These are phyloP conservation scores for Ciborinia camelliae DNA, from an alignment of 2,329 filamentous ascomycete genomes.

Conservation along the genomic window DNA sequence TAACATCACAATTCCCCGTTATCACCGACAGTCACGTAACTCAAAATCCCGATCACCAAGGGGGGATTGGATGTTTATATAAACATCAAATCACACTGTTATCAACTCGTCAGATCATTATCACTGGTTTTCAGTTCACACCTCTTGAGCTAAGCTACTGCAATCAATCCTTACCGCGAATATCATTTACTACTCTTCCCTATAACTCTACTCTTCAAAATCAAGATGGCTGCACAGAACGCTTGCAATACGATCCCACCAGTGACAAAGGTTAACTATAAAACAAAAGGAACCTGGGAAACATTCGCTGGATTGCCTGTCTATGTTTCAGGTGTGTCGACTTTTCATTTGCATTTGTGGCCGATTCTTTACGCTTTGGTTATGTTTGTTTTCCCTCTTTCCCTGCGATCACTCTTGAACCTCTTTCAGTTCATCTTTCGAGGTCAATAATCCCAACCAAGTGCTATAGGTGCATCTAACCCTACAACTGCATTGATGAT, in stretches of 20 bases:
- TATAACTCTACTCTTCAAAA: not conserved
- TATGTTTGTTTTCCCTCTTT: not conserved
- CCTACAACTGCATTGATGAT: constrained; percentile 56
- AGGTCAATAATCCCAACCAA: constrained; percentile 16
- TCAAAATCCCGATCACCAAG: no score
- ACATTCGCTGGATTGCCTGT: constrained; percentile 22
- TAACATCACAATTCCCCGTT: no score
- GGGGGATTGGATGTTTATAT: no score
- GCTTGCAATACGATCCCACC: constrained; percentile 36
- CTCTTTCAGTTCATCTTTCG: not conserved
- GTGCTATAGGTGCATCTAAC: constrained; percentile 45
- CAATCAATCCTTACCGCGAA: not conserved
- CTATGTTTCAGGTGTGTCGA: not conserved
- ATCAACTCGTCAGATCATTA: no score
- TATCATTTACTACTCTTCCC: not conserved
- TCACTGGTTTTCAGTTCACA: not conserved
- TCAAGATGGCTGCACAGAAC: constrained; percentile 26
- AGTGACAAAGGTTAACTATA: constrained; percentile 37
- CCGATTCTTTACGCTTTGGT: not conserved
- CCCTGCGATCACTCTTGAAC: not conserved
- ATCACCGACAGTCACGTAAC: no score
- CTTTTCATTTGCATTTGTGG: not conserved
- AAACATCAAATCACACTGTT: no score
- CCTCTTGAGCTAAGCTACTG: no score
- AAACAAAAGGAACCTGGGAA: constrained; percentile 24